Percentiles rank a stretch among this genome's conserved stretches.
Evolutionary conservation across 257 asterid species (phyloP).

Genomic region (Solanum raphanifolium): DNA sequence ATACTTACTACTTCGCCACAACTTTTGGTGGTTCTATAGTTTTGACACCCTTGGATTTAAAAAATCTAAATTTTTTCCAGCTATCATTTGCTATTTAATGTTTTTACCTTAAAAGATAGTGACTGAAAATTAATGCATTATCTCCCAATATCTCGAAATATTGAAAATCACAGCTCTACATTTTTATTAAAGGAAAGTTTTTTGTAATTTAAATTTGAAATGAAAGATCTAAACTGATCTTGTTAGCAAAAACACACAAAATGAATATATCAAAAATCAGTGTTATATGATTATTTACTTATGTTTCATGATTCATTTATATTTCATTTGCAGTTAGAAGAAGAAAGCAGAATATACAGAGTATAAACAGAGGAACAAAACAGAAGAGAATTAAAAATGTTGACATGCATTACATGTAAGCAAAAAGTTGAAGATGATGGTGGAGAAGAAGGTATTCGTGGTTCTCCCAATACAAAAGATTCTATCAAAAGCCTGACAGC

Average conservation of each 20-base stretch:
- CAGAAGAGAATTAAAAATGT: conserved; percentile 20
- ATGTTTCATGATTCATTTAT: neutral
- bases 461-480: conserved; percentile 75
- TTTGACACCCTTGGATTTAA: neutral
- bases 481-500: conserved; percentile 92
- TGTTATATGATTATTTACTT: neutral
- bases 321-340: neutral
- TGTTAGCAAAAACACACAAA: neutral
- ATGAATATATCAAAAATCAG: neutral
- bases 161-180: neutral
- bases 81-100: neutral
- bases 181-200: neutral
- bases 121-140: neutral
- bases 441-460: conserved; percentile 53
- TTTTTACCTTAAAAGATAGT: neutral
- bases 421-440: conserved; percentile 49
- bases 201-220: neutral
- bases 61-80: neutral
- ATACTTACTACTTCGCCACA: neutral
- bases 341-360: neutral
- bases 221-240: neutral
- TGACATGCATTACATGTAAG: conserved; percentile 95
- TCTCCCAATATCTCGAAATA: neutral
- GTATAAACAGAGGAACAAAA: neutral
- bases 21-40: neutral